Evolutionary conservation across 768 basidiomycete genomes (phyloP).

Genomic region (Naganishia antarctica): DNA sequence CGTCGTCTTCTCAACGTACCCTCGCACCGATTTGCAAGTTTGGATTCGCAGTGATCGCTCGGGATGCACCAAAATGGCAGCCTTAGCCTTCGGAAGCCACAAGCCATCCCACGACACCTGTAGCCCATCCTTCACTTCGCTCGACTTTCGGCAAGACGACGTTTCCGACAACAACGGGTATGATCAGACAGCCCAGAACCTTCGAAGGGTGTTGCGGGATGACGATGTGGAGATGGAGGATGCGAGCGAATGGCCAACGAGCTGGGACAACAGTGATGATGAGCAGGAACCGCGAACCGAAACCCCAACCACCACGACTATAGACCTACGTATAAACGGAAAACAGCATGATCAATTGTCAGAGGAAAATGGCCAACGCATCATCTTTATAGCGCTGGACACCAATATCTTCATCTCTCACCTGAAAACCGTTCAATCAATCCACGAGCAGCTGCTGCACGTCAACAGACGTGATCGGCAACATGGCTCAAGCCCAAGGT

Average conservation of each 20-base stretch:
- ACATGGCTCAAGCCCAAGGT: too few relatives aligned
- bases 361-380: neutral
- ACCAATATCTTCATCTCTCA: slow-evolving; percentile 22
- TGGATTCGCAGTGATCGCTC: too few relatives aligned
- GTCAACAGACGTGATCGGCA: neutral
- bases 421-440: neutral
- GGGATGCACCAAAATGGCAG: too few relatives aligned
- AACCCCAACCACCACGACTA: neutral
- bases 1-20: too few relatives aligned
- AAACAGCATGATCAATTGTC: neutral
- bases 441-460: neutral
- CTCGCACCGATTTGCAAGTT: too few relatives aligned
- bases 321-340: neutral
- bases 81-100: too few relatives aligned
- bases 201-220: neutral
- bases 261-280: slow-evolving; percentile 2
- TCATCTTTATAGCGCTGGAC: slow-evolving; percentile 7
- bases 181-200: slow-evolving; percentile 2
- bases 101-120: too few relatives aligned
- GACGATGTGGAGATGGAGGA: slow-evolving; percentile 20
- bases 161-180: neutral
- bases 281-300: neutral
- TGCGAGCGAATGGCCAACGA: slow-evolving; percentile 5
- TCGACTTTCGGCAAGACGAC: neutral
- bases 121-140: too few relatives aligned